Percentiles rank a stretch among this genome's conserved stretches.
Evolutionary conservation across 2,329 filamentous ascomycete genomes (phyloP).

Genomic region (Monilinia laxa): DNA sequence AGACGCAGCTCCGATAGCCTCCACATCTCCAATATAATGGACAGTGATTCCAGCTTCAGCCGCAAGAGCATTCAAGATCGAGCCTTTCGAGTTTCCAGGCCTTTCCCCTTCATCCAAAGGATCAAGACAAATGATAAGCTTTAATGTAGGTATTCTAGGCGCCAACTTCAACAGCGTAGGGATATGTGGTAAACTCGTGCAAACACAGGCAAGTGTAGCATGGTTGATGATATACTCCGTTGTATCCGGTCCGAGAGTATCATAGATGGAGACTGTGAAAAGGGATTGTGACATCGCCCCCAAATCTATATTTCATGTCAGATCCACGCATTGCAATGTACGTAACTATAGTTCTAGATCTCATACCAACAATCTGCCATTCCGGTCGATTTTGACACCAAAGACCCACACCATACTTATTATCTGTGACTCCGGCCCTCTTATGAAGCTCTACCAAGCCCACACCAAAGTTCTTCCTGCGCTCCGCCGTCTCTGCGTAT

Average conservation of each 20-base stretch:
- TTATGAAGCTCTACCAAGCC: slow-evolving; percentile 82
- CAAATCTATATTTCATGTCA: slow-evolving; percentile 60
- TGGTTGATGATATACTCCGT: slow-evolving; percentile 97
- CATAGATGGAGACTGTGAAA: slow-evolving; percentile 91
- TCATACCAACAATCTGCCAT: slow-evolving; percentile 77
- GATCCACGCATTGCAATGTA: not conserved
- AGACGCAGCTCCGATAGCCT: slow-evolving; percentile 73
- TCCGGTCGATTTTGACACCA: slow-evolving; percentile 88
- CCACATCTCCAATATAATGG: slow-evolving; percentile 76
- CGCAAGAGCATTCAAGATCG: slow-evolving; percentile 74
- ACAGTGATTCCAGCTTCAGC: slow-evolving; percentile 72
- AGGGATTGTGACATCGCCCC: slow-evolving; percentile 84
- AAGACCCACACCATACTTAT: slow-evolving; percentile 73
- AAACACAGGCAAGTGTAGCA: slow-evolving; percentile 70
- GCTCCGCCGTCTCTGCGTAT: slow-evolving; percentile 74
- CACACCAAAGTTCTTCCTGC: slow-evolving; percentile 80
- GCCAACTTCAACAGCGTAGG: slow-evolving; percentile 77
- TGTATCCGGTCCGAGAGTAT: slow-evolving; percentile 86
- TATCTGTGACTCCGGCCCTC: slow-evolving; percentile 62
- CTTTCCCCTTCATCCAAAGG: slow-evolving; percentile 77
- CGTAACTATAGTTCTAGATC: not conserved
- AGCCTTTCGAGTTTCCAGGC: slow-evolving; percentile 73
- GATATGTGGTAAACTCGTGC: slow-evolving; percentile 77
- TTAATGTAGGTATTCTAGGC: slow-evolving; percentile 73
- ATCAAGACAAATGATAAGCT: slow-evolving; percentile 86